phyloP scores from a whole-genome alignment of 257 asterid genomes.

The Plantago ovata region DNA sequence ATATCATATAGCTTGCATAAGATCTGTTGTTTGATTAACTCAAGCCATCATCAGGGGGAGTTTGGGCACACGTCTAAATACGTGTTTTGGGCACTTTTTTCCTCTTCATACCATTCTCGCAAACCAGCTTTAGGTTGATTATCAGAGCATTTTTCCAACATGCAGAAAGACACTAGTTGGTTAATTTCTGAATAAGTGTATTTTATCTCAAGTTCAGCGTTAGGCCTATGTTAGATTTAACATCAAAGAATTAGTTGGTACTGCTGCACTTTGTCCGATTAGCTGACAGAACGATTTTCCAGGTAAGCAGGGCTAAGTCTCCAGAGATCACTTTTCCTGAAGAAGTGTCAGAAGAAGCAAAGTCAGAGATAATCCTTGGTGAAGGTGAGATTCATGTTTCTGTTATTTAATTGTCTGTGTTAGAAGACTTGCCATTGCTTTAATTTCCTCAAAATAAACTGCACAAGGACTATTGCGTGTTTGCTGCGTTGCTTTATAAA shows the following conservation, averaged over 20 bases:
- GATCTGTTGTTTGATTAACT: too few species aligned
- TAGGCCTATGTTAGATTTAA: neutral
- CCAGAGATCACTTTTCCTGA: slow-evolving; percentile 29
- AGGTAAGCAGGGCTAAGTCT: slow-evolving; percentile 71
- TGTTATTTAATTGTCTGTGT: too few species aligned
- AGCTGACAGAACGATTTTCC: slow-evolving; percentile 20
- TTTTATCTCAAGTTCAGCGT: neutral
- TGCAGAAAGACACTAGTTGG: too few species aligned
- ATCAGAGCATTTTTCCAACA: too few species aligned
- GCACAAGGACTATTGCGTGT: neutral
- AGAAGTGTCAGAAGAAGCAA: slow-evolving; percentile 32
- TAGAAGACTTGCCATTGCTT: neutral
- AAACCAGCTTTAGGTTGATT: too few species aligned
- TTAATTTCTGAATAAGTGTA: too few species aligned
- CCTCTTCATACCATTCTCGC: too few species aligned
- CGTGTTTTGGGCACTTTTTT: too few species aligned
- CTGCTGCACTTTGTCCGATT: neutral
- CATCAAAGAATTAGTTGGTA: neutral
- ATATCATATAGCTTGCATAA: too few species aligned
- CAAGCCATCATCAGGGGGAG: too few species aligned
- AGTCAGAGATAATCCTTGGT: slow-evolving; percentile 27
- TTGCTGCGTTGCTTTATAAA: neutral
- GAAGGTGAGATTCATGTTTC: slow-evolving; percentile 36
- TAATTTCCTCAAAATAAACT: neutral
- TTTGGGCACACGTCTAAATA: too few species aligned